Percentiles rank a stretch among this genome's conserved stretches.
Evolutionary conservation across 345 rosid genomes (phyloP).

Genomic region (Camelina neglecta): DNA sequence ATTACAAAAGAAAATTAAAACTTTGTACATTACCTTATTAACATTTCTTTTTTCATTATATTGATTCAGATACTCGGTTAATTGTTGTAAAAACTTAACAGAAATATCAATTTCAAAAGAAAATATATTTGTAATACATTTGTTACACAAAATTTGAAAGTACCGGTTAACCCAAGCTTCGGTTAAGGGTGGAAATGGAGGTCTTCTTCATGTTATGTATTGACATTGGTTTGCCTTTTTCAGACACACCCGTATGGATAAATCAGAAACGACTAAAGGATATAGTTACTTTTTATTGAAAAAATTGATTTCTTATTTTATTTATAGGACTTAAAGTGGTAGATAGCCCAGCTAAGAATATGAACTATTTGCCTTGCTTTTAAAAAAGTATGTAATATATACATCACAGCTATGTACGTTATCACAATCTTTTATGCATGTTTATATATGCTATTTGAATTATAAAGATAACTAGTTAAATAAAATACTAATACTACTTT

Average conservation of each 20-base stretch:
- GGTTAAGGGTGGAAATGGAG: neutral
- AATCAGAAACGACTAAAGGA: slow-evolving; percentile 17
- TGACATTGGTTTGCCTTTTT: slow-evolving; percentile 34
- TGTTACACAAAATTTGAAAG: no score
- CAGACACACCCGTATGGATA: slow-evolving; percentile 25
- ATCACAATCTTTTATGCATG: slow-evolving; percentile 38
- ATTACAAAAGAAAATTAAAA: no score
- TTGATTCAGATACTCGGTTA: no score
- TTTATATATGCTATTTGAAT: neutral
- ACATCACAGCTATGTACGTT: slow-evolving; percentile 40
- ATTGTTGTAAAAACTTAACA: no score
- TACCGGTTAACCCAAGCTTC: no score
- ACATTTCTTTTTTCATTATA: no score
- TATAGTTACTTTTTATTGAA: neutral
- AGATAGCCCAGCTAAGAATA: slow-evolving; percentile 33
- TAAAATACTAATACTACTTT: slow-evolving; percentile 28
- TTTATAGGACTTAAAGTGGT: slow-evolving; percentile 20
- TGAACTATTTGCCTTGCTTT: slow-evolving; percentile 24
- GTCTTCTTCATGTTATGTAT: neutral
- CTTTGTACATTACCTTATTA: no score
- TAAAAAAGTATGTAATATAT: slow-evolving; percentile 7
- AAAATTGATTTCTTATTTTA: neutral
- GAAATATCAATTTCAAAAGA: no score
- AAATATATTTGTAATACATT: no score
- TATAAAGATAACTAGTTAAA: neutral